Conservation (phyloP, 1,139 yeast species). For the Geotrichum europaeum region DNA sequence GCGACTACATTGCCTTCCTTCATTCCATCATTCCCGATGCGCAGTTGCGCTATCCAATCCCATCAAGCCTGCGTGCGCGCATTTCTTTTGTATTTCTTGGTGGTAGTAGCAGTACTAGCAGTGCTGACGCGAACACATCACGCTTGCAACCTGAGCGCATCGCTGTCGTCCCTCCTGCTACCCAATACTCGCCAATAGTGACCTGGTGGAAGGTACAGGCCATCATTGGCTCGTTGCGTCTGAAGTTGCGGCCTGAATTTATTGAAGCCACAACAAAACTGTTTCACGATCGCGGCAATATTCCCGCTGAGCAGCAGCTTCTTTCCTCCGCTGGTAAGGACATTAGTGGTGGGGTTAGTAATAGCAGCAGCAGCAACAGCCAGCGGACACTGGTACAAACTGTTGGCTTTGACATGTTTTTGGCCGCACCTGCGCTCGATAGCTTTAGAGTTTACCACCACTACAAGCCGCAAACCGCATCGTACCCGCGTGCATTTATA, state of each 20-base stretch:
- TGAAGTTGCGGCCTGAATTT: not conserved
- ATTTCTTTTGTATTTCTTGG: constrained; percentile 8
- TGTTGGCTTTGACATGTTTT: not conserved
- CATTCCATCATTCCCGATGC: constrained; percentile 14
- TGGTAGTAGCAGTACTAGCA: not conserved
- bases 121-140: not conserved
- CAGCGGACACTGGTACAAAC: not conserved
- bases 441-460: constrained; percentile 10
- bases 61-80: constrained; percentile 8
- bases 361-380: not conserved
- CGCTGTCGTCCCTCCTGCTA: not conserved
- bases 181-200: constrained; percentile 5
- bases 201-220: constrained; percentile 16
- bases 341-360: not conserved
- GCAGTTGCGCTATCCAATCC: constrained; percentile 13
- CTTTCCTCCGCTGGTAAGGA: not conserved
- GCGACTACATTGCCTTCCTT: constrained; percentile 12
- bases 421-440: not conserved
- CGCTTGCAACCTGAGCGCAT: constrained; percentile 2
- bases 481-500: constrained; percentile 7
- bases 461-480: not conserved
- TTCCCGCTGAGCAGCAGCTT: not conserved
- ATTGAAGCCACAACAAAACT: not conserved
- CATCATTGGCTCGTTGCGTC: not conserved
- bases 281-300: not conserved